A percentile compares a stretch with the other conserved stretches of the same genome.
phyloP scores from a whole-genome alignment of 306 rosid species.

The Medicago truncatula region DNA sequence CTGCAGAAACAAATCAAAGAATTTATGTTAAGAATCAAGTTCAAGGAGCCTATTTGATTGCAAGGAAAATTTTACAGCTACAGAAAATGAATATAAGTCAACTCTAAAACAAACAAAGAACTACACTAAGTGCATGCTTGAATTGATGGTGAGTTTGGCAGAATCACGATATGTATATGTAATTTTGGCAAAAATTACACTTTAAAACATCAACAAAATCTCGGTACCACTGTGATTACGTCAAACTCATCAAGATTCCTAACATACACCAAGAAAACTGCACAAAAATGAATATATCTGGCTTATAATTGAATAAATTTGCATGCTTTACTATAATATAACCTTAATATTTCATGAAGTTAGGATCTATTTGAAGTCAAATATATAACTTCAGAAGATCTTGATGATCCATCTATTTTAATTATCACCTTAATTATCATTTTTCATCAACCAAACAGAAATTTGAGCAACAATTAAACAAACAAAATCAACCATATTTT shows the following conservation, averaged over 20 bases:
- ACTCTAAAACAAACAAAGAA: neutral
- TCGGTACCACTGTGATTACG: no score
- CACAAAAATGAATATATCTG: no score
- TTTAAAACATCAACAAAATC: no score
- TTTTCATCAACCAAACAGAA: slow-evolving; percentile 50
- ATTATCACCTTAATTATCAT: slow-evolving; percentile 13
- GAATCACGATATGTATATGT: no score
- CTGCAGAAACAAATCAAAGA: slow-evolving; percentile 41
- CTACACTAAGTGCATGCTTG: no score
- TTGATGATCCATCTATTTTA: neutral
- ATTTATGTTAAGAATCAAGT: neutral
- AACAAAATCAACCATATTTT: neutral
- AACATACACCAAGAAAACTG: no score
- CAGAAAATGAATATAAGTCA: slow-evolving; percentile 17
- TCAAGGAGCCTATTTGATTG: neutral
- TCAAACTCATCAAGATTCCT: no score
- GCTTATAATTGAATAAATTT: no score
- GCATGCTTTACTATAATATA: no score
- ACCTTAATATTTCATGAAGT: no score
- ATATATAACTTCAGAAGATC: neutral
- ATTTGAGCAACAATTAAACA: slow-evolving; percentile 18
- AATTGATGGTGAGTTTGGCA: no score
- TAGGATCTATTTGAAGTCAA: neutral
- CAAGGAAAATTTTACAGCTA: slow-evolving; percentile 4
- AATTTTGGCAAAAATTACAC: no score